Conservation (phyloP, 768 basidiomycete genomes). For the Termitomyces titanicus region DNA sequence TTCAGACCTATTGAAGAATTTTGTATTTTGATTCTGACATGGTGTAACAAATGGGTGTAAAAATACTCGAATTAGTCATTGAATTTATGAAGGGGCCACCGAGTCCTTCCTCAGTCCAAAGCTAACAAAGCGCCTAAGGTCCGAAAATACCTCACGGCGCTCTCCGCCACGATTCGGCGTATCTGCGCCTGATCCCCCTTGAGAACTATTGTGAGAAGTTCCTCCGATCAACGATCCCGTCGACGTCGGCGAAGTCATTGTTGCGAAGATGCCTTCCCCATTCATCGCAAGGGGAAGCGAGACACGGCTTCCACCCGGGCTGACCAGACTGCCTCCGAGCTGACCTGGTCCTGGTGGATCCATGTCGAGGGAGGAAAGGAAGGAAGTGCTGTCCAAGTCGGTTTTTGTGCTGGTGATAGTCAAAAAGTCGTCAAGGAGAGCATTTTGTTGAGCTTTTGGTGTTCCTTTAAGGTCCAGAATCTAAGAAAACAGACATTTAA, state of each 20-base stretch:
- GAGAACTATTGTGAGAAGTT: neutral
- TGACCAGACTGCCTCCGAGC: slow-evolving; percentile 50
- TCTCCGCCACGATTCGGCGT: slow-evolving; percentile 39
- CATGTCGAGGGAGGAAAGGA: slow-evolving; percentile 95
- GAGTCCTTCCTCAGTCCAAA: slow-evolving; percentile 83
- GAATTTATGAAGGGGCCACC: slow-evolving; percentile 18
- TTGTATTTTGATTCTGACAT: neutral
- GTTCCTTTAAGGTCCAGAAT: slow-evolving; percentile 95
- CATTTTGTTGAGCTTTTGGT: slow-evolving; percentile 80
- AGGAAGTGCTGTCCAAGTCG: slow-evolving; percentile 86
- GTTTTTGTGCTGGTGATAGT: slow-evolving; percentile 90
- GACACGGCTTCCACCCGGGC: slow-evolving; percentile 63
- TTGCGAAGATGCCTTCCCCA: slow-evolving; percentile 57
- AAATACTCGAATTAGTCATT: neutral
- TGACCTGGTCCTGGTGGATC: slow-evolving; percentile 62
- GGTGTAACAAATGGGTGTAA: neutral
- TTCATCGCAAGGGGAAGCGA: slow-evolving; percentile 39
- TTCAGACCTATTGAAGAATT: neutral
- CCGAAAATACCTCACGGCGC: slow-evolving; percentile 82
- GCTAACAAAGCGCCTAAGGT: slow-evolving; percentile 83
- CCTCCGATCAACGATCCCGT: slow-evolving; percentile 52
- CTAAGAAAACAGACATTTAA: slow-evolving; percentile 35
- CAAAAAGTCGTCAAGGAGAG: slow-evolving; percentile 87
- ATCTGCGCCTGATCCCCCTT: slow-evolving; percentile 43
- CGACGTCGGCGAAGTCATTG: slow-evolving; percentile 57